Evolutionary conservation across 1,284 basidiomycete species (phyloP).

Genomic region (Calocybe gambosa): DNA sequence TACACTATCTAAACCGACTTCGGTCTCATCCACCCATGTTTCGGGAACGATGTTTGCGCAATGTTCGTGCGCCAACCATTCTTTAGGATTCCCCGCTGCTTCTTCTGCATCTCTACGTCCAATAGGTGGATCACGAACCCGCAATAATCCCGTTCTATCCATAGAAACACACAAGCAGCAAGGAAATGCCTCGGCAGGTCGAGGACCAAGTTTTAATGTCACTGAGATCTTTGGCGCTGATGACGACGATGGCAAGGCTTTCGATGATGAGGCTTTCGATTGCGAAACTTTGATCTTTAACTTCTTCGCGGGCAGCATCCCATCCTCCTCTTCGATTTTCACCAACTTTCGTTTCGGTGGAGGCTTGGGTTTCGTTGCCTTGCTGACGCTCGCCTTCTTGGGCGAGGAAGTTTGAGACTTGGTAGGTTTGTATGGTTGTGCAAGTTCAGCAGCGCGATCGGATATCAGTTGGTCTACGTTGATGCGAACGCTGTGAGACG

Average conservation of each 20-base stretch:
- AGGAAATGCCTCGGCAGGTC: slow-evolving; percentile 56
- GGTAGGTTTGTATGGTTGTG: slow-evolving; percentile 16
- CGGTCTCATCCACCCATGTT: slow-evolving; percentile 74
- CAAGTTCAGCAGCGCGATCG: slow-evolving; percentile 48
- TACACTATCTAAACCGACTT: slow-evolving; percentile 29
- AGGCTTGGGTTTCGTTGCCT: slow-evolving; percentile 12
- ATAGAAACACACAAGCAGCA: slow-evolving; percentile 79
- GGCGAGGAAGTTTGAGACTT: slow-evolving; percentile 14
- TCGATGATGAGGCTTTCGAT: slow-evolving; percentile 17
- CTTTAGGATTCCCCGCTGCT: slow-evolving; percentile 35
- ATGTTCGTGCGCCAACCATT: slow-evolving; percentile 67
- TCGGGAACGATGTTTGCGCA: slow-evolving; percentile 82
- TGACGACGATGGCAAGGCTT: slow-evolving; percentile 12
- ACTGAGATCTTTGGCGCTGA: slow-evolving; percentile 37
- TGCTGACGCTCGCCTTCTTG: slow-evolving; percentile 17
- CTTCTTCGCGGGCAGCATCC: slow-evolving; percentile 28
- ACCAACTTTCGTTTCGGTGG: slow-evolving; percentile 31
- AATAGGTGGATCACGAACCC: slow-evolving; percentile 62
- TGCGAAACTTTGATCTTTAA: slow-evolving; percentile 29
- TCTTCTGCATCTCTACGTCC: slow-evolving; percentile 44
- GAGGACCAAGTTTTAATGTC: slow-evolving; percentile 57
- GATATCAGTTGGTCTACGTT: slow-evolving; percentile 81
- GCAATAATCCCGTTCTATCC: slow-evolving; percentile 51
- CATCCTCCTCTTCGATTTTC: slow-evolving; percentile 25
- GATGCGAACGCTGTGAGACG: slow-evolving; percentile 70